Conservation (phyloP, 1,284 basidiomycete species). For the Rhodotorula mucilaginosa region DNA sequence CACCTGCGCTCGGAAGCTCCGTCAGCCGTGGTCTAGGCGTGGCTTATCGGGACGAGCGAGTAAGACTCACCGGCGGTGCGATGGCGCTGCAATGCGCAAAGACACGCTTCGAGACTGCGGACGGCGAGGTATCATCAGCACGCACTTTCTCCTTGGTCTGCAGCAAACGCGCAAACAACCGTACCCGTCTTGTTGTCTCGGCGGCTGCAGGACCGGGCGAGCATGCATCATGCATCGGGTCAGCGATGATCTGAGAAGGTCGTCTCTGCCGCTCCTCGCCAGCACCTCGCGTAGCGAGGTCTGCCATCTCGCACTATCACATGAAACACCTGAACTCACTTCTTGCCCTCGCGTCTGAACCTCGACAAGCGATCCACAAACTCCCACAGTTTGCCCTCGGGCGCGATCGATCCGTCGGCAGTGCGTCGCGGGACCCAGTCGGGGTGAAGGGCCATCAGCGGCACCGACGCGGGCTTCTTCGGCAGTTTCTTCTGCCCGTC, state of each 20-base stretch:
- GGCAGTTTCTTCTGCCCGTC: conserved; percentile 1
- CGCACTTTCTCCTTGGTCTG: not conserved
- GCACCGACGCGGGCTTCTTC: conserved; percentile 42
- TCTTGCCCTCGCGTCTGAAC: conserved; percentile 49
- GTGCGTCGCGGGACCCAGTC: conserved; percentile 43
- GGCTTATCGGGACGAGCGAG: not conserved
- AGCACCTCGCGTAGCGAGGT: too few relatives aligned
- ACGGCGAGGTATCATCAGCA: not conserved
- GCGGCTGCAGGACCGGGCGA: conserved; percentile 3
- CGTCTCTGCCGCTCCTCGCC: not conserved
- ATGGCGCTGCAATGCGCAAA: conserved; percentile 39
- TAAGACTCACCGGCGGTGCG: conserved; percentile 13
- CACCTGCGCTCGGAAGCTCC: conserved; percentile 1
- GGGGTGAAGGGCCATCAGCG: conserved; percentile 48
- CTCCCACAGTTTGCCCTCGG: conserved; percentile 43
- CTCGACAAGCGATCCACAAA: conserved; percentile 46
- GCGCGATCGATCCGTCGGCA: conserved; percentile 24
- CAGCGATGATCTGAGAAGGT: not conserved
- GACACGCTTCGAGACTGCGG: conserved; percentile 33
- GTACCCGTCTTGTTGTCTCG: conserved; percentile 32
- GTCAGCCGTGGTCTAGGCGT: not conserved
- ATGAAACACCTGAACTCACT: conserved; percentile 14
- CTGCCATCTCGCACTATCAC: too few relatives aligned
- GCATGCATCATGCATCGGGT: not conserved
- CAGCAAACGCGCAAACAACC: too few relatives aligned